Evolutionary conservation across 345 rosid species (phyloP).

Genomic region (Eucalyptus cloeziana): DNA sequence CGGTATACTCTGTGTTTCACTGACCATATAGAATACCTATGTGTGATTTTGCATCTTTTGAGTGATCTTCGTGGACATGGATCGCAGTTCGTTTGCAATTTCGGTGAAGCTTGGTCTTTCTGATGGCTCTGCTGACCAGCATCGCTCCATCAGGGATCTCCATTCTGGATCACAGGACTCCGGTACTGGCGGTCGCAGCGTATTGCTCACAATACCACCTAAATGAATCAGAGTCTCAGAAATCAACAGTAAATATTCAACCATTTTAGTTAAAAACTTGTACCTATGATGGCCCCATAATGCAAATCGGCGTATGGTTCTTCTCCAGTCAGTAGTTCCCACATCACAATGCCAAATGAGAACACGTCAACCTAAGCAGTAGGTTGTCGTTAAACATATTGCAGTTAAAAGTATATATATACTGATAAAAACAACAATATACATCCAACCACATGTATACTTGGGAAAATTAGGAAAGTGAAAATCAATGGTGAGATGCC

Average conservation of each 20-base stretch:
- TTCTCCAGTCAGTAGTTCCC: constrained; percentile 65
- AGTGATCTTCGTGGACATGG: constrained; percentile 35
- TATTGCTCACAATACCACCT: constrained; percentile 72
- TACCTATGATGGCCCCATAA: constrained; percentile 66
- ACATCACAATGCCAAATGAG: constrained; percentile 57
- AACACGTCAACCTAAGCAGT: constrained; percentile 48
- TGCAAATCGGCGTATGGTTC: constrained; percentile 65
- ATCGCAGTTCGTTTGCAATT: constrained; percentile 34
- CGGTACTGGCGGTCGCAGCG: constrained; percentile 48
- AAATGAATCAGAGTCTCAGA: background rate
- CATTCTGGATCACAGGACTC: constrained; percentile 46
- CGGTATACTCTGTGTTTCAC: background rate
- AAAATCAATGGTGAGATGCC: background rate
- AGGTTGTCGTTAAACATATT: background rate
- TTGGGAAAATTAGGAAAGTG: background rate
- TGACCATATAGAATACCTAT: background rate
- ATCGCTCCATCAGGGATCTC: constrained; percentile 64
- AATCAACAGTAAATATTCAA: background rate
- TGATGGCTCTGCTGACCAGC: constrained; percentile 60
- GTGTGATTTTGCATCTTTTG: constrained; percentile 25
- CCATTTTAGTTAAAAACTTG: background rate
- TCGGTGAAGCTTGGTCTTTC: constrained; percentile 57
- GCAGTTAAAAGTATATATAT: background rate
- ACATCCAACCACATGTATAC: background rate
- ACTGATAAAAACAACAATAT: background rate